A percentile compares a stretch with the other conserved stretches of the same genome.
Evolutionary conservation across 140 eudicot genomes (phyloP).

Genomic region (Oenanthe javanica): DNA sequence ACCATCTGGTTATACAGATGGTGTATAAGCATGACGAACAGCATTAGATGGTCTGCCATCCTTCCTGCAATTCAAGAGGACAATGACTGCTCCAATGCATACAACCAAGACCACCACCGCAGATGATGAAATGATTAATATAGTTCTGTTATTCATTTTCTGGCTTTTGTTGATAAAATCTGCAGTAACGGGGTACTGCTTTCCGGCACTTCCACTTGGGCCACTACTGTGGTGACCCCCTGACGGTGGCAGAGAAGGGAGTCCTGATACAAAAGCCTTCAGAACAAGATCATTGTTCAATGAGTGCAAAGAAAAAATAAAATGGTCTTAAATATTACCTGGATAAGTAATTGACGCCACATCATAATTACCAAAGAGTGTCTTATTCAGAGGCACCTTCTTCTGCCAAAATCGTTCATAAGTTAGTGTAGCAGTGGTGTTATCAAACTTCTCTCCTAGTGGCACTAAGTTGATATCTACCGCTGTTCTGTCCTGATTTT

Average conservation of each 20-base stretch:
- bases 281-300: slow-evolving; percentile 8
- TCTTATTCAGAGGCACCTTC: slow-evolving; percentile 66
- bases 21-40: slow-evolving; percentile 62
- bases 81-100: slow-evolving; percentile 58
- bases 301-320: background rate
- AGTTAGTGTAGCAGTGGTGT: slow-evolving; percentile 76
- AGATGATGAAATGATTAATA: slow-evolving; percentile 68
- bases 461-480: slow-evolving; percentile 91
- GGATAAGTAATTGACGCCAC: slow-evolving; percentile 66
- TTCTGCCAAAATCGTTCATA: slow-evolving; percentile 66
- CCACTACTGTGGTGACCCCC: slow-evolving; percentile 46
- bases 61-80: slow-evolving; percentile 64
- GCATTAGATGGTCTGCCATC: slow-evolving; percentile 59
- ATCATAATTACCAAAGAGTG: slow-evolving; percentile 86
- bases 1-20: too few species aligned
- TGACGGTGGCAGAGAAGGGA: slow-evolving; percentile 69
- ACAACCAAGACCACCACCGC: slow-evolving; percentile 79
- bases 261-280: slow-evolving; percentile 38
- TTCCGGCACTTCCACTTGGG: slow-evolving; percentile 72
- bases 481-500: slow-evolving; percentile 63
- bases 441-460: slow-evolving; percentile 85
- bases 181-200: slow-evolving; percentile 67
- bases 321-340: slow-evolving; percentile 37
- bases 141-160: slow-evolving; percentile 62
- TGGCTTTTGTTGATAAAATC: slow-evolving; percentile 48